Evolutionary conservation across 768 basidiomycete genomes (phyloP).

Genomic region (Russula griseocarnosa): DNA sequence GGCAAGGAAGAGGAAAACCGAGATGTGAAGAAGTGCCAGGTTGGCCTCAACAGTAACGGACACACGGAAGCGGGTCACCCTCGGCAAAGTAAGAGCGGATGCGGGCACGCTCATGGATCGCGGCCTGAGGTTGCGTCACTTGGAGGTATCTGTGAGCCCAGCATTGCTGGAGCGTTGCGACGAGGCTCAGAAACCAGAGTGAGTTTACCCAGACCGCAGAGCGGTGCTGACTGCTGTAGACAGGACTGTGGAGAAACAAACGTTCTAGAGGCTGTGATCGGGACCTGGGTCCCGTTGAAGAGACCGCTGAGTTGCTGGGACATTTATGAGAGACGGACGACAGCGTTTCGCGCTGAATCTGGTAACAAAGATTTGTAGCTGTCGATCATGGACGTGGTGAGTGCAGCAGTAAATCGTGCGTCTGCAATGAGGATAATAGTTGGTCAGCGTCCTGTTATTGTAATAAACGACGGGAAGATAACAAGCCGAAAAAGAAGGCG

Average conservation of each 20-base stretch:
- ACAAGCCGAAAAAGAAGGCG: background rate
- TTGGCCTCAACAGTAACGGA: constrained; percentile 8
- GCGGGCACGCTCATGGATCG: constrained; percentile 14
- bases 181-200: constrained; percentile 20
- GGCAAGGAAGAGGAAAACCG: constrained; percentile 19
- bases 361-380: constrained; percentile 22
- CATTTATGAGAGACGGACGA: constrained; percentile 20
- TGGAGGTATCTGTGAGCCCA: constrained; percentile 20
- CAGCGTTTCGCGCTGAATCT: constrained; percentile 2
- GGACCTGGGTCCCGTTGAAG: background rate
- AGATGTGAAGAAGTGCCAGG: constrained; percentile 12
- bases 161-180: constrained; percentile 9
- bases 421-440: constrained; percentile 1
- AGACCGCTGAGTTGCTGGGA: constrained; percentile 11
- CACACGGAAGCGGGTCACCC: constrained; percentile 10
- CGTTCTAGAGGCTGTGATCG: background rate
- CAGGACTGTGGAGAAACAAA: background rate
- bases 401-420: constrained; percentile 13
- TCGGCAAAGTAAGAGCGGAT: constrained; percentile 13
- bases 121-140: background rate
- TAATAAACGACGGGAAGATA: background rate
- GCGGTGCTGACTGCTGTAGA: background rate
- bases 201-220: constrained; percentile 14
- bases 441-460: background rate
- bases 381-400: constrained; percentile 20